Evolutionary conservation across 169 alveolate species (phyloP), one percentile per base, ranked within the genome.

Genomic region (Eimeria sp.): DNA sequence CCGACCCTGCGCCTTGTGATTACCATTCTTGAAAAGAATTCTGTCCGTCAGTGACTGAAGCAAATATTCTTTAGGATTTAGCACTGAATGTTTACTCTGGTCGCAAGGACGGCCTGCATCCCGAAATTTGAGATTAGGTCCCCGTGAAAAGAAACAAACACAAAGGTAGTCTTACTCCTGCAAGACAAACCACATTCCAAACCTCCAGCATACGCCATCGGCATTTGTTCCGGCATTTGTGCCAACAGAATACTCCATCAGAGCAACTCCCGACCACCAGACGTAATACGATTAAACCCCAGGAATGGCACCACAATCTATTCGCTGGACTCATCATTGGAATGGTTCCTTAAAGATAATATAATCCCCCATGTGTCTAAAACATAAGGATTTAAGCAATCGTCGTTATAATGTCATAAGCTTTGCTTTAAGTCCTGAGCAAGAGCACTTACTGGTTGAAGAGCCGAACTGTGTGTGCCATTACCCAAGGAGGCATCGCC

Each of bases 401-500:
- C 14, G 27, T 27, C 34, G 51, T 34, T 49, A 14, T 30, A 7
- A 18, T 70, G 65, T n/a, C 65, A 18, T 43, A 76, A 25, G 47
- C 45, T 40, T 43, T 45, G 25, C 34, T 14, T 0, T 14, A 7
- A 54, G 20, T 49, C 87, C 87, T 40, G 0, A 76, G 57, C 87
- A 49, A 13, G 63, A 20, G 18, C 7, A 57, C 90, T 51, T 82
- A 92, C 57, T 49, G 92, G 80, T 96, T 96, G 87, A 96, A 96
- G n/a, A 95, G 80, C 49, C 86, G 89, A 51, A 95, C 97, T 25
- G 95, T 92, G 61, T 65, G 94, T 40, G 88, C 80, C 27, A 96
- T 90, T 83, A 96, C 92, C 97, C 97, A 86, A 20, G 94, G 92
- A 13, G 97, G 97, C 97, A 96, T 96, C 87, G 97, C 97, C 89